These are phyloP conservation scores for Auricularia cornea DNA, from an alignment of 768 basidiomycete genomes.

Conservation along the genomic window DNA sequence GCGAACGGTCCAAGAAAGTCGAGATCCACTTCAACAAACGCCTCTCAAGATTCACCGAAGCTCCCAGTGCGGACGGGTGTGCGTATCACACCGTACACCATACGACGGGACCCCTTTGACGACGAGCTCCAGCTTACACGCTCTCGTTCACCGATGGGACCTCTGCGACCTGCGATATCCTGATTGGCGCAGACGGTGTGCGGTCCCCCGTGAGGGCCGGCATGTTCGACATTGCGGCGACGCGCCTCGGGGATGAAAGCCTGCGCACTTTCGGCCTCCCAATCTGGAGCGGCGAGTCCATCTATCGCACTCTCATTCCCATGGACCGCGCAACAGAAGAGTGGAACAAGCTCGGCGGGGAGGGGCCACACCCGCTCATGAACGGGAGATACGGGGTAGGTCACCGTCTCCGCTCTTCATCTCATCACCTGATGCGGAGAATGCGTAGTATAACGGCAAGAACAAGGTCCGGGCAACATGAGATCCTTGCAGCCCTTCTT, in stretches of 20 bases:
- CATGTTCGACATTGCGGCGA: slow-evolving; percentile 24
- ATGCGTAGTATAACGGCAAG: background rate
- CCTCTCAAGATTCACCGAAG: too few relatives aligned
- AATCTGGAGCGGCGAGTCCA: background rate
- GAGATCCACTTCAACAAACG: slow-evolving; percentile 35
- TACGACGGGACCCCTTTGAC: background rate
- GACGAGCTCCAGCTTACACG: slow-evolving; percentile 9
- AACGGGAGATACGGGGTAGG: background rate
- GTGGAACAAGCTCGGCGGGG: background rate
- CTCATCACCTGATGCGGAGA: background rate
- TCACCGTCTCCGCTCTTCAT: background rate
- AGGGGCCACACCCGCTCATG: background rate
- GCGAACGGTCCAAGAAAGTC: slow-evolving; percentile 57
- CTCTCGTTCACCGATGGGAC: slow-evolving; percentile 58
- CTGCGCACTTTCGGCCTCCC: background rate
- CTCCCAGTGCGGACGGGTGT: too few relatives aligned
- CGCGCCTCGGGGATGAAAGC: background rate
- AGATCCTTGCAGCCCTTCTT: too few relatives aligned
- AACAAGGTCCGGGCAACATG: background rate
- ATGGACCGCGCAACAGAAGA: background rate
- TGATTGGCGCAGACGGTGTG: slow-evolving; percentile 64
- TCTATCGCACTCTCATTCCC: background rate
- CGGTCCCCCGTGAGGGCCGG: slow-evolving; percentile 40
- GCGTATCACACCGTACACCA: too few relatives aligned
- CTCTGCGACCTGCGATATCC: slow-evolving; percentile 49